Evolutionary conservation across 2,329 filamentous ascomycete species (phyloP), one percentile per base, ranked within the genome.

Genomic region (Cercospora sesami): DNA sequence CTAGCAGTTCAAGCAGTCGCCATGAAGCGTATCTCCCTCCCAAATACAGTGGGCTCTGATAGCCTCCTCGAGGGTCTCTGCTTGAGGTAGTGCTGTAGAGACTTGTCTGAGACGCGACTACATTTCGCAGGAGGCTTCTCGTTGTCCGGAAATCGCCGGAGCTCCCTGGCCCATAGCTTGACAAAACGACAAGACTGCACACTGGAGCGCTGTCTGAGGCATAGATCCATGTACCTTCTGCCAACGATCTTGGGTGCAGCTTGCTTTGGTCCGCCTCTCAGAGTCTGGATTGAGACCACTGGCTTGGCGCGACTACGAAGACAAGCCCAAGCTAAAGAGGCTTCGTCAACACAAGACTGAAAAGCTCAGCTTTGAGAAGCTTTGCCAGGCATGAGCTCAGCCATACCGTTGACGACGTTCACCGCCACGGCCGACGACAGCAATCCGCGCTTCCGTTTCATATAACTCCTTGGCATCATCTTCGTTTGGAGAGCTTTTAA

Each of bases 301-400:
- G 23, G 16, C 28, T n/a, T 31, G 18, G 55, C 30, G 31, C 30
- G n/a, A 59, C 28, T 36, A n/a, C 31, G 55, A 10, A 23, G 31
- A 33, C 31, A 59, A 59, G 55, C 55, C 55, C 30, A 59, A 7
- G n/a, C 55, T 23, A 33, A 31, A 10, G 28, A 59, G 55, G 55
- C 55, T 59, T 59, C 55, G 8, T 59, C 55, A 59, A 59, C 4
- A 59, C 55, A 59, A 59, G 55, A 36, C 30, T 59, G 28, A 23
- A 59, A 59, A 36, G 55, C 55, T 59, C 55, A 21, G 8, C 28
- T 26, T n/a, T 21, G 21, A 59, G 28, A 59, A 59, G 55, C 55
- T 59, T 59, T 36, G 55, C 55, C 55, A n/a, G 55, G 30, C 23
- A 21, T 31, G 31, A 36, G 55, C 55, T 59, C 55, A 59, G 55